Base-by-base conservation (phyloP, 2,329 filamentous ascomycete species). In the Colletotrichum plurivorum region DNA sequence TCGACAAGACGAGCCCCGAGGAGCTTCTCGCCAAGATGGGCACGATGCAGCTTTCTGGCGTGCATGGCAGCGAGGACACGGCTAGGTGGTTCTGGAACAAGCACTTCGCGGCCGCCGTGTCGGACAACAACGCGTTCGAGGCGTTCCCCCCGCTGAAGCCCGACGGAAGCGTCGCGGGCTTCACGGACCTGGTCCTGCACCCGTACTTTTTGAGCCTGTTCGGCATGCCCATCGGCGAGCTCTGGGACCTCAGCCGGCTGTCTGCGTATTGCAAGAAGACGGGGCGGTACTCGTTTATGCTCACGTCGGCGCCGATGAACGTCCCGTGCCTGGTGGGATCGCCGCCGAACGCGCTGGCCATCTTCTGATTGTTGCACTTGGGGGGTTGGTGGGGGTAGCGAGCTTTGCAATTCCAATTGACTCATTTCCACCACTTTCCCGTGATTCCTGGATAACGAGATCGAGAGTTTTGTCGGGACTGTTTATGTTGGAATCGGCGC, bases 81-180 rank as follows among this genome's bases (percentile, higher is more conserved):
- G 80, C 88, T 8, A 85, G 88, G 61, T 94, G 91, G 90, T 71
- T 93, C 67, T 91, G 92, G 81, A 89, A 93, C 74, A 88, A 85
- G 72, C 89, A 90, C 60, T 93, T 94, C 72, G 84, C 90, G 0
- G 89, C 88, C 0, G 90, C 92, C 1, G 89, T 86, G 0, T 89
- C 89, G 0, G 92, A 94, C 75, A 81, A 85, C 13, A 87, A 86
- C 20, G 83, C 86, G 0, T 92, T 93, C 70, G 92, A 94, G 79
- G 84, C 86, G 0, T 88, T 88, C 78, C 89, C 90, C 2, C 86
- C 87, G 0, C 61, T 86, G 41, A 81, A 83, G 62, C 71, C 78
- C 5, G 81, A 84, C 58, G 82, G 83, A 1, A 77, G 77, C 0
- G 45, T 62, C 0, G 80, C 78, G 2, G 71, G 58, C 0, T 70